Base-by-base conservation (phyloP, 2,329 filamentous ascomycete genomes). In the Monilinia fructicola region DNA sequence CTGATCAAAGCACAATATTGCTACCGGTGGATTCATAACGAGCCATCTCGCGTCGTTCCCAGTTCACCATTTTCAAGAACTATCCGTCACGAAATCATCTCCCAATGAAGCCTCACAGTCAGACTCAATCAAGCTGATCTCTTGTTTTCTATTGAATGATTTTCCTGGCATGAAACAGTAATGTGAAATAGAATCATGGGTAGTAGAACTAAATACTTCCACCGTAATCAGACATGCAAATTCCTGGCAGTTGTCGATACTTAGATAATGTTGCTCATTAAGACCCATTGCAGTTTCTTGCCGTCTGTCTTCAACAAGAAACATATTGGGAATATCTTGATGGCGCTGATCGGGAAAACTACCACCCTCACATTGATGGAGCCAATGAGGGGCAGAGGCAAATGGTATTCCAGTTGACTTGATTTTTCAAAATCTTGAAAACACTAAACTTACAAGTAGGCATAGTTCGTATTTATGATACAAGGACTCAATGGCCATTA, bases 1-100 rank as follows among this genome's bases (percentile, higher is more conserved):
- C 44, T 46, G 23, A 69, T 74, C 70, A 70, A 89, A 88, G 65
- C 81, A 75, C 67, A 84, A 77, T 65, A 89, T 76, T 0, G 84
- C 83, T 55, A 89, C 74, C 67, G 81, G 79, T 42, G 83, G 79
- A 11, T 78, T 73, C 1, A 70, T 69, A 14, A 89, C 75, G n/a
- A 89, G 64, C 81, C 85, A 88, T 65, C 84, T 76, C 74, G 89
- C 86, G 68, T 87, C 84, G 1, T 86, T 87, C 46, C 77, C 81
- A 89, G 83, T 68, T 79, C 79, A 0, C 84, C 85, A 71, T 83
- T 1, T 74, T 80, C 56, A 84, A 44, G 76, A 44, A 89, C 73
- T 72, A 83, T 78, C 26, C 74, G 73, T 78, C 82, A 84, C 61
- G n/a, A 84, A 75, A 6, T 77, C 76, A 44, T 81, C 78, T 4